A percentile compares a stretch with the other conserved stretches of the same genome.
Evolutionary conservation across 2,329 filamentous ascomycete genomes (phyloP).

Genomic region (Alternaria ethzedia): DNA sequence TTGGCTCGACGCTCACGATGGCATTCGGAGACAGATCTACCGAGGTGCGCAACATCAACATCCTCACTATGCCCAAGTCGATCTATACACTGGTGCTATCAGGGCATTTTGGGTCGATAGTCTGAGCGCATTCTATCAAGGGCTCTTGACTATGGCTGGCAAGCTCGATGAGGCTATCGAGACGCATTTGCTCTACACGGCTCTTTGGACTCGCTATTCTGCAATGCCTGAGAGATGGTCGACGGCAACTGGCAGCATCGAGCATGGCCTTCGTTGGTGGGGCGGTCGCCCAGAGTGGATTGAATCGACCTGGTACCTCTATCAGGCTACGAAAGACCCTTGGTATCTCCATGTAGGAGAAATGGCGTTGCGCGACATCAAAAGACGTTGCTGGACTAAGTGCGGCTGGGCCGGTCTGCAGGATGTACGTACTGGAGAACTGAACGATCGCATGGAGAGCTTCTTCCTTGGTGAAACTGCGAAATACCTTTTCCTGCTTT

Average conservation of each 20-base stretch:
- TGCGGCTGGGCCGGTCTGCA: constrained; percentile 91
- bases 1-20: constrained; percentile 85
- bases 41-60: constrained; percentile 76
- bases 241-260: constrained; percentile 79
- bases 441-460: constrained; percentile 96
- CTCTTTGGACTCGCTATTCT: constrained; percentile 93
- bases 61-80: constrained; percentile 91
- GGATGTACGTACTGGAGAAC: constrained; percentile 70
- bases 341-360: constrained; percentile 97
- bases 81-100: constrained; percentile 84
- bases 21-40: constrained; percentile 91
- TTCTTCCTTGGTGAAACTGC: constrained; percentile 97
- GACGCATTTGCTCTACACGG: constrained; percentile 87
- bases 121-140: constrained; percentile 92
- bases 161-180: constrained; percentile 90
- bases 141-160: constrained; percentile 82
- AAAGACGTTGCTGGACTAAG: constrained; percentile 82
- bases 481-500: constrained; percentile 93
- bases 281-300: constrained; percentile 94
- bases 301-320: constrained; percentile 96
- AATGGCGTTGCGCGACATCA: constrained; percentile 91
- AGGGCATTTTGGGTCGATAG: constrained; percentile 96
- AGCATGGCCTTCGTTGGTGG: constrained; percentile 91
- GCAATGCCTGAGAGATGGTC: constrained; percentile 95
- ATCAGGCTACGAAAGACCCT: constrained; percentile 87